These are phyloP conservation scores for Pestalotiopsis sp. DNA, from an alignment of 2,329 filamentous ascomycete genomes.

Conservation along the genomic window DNA sequence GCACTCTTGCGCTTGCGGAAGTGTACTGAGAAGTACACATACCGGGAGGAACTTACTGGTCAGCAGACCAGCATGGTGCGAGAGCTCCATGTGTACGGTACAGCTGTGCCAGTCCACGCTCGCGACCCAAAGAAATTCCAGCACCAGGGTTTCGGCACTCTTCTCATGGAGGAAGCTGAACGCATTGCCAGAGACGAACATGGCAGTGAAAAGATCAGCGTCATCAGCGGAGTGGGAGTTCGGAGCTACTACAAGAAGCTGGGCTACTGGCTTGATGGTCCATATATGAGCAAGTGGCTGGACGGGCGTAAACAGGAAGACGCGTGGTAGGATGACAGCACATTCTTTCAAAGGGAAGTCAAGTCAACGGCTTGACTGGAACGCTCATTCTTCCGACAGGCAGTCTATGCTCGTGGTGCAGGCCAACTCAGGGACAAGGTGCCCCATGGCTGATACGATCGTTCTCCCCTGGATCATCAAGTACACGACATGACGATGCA, in stretches of 20 bases:
- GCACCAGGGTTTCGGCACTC: slow-evolving; percentile 94
- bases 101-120: slow-evolving; percentile 95
- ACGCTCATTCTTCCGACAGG: too few species aligned
- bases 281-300: slow-evolving; percentile 75
- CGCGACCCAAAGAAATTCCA: slow-evolving; percentile 96
- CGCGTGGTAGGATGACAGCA: background rate
- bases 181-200: slow-evolving; percentile 94
- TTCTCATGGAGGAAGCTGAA: slow-evolving; percentile 98
- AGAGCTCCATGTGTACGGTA: slow-evolving; percentile 95
- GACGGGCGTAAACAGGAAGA: slow-evolving; percentile 44
- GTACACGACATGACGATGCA: too few species aligned
- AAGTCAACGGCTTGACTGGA: too few species aligned
- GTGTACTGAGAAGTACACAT: slow-evolving; percentile 90
- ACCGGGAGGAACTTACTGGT: slow-evolving; percentile 80
- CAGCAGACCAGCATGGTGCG: slow-evolving; percentile 92
- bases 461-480: too few species aligned
- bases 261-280: slow-evolving; percentile 91
- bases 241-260: slow-evolving; percentile 93
- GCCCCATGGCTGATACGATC: too few species aligned
- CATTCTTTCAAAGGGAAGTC: too few species aligned
- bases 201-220: slow-evolving; percentile 89
- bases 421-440: too few species aligned
- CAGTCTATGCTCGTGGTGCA: too few species aligned
- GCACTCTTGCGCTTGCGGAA: slow-evolving; percentile 86
- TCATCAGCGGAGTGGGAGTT: slow-evolving; percentile 97